A percentile compares a stretch with the other conserved stretches of the same genome.
phyloP scores from a whole-genome alignment of 1,284 basidiomycete genomes.

The Ustilago sp. region DNA sequence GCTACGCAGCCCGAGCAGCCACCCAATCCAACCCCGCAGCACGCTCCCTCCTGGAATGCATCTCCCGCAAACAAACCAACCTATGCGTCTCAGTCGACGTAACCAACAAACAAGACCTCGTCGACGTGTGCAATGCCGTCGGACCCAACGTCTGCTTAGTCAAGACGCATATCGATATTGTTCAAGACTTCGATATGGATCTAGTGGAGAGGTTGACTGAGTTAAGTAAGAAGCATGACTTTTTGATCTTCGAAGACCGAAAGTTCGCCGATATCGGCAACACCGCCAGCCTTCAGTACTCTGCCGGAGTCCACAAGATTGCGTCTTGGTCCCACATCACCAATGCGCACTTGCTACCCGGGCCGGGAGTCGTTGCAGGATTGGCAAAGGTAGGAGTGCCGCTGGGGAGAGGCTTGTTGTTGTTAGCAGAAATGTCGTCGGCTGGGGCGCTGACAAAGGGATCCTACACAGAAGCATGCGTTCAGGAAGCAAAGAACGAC shows the following conservation, averaged over 20 bases:
- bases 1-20: conserved; percentile 58
- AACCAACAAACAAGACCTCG: conserved; percentile 81
- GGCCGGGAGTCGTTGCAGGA: conserved; percentile 90
- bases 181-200: conserved; percentile 87
- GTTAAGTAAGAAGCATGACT: conserved; percentile 86
- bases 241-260: conserved; percentile 97
- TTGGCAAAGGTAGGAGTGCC: conserved; percentile 87
- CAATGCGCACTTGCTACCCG: conserved; percentile 92
- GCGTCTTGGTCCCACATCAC: conserved; percentile 97
- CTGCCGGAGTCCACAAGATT: conserved; percentile 91
- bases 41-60: conserved; percentile 77
- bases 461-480: conserved; percentile 84
- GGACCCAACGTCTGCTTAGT: conserved; percentile 91
- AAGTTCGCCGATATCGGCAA: conserved; percentile 99
- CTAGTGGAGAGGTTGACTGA: conserved; percentile 79
- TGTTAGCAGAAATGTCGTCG: conserved; percentile 97
- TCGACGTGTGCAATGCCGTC: conserved; percentile 87
- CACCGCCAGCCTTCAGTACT: conserved; percentile 95
- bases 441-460: conserved; percentile 87
- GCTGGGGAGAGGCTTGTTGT: conserved; percentile 84
- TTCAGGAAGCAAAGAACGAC: conserved; percentile 72
- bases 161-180: conserved; percentile 98
- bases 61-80: conserved; percentile 89
- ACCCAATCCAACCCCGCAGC: conserved; percentile 61
- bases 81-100: conserved; percentile 97